Base-by-base conservation (phyloP, 2,329 filamentous ascomycete genomes). In the Fusarium verticillioides region DNA sequence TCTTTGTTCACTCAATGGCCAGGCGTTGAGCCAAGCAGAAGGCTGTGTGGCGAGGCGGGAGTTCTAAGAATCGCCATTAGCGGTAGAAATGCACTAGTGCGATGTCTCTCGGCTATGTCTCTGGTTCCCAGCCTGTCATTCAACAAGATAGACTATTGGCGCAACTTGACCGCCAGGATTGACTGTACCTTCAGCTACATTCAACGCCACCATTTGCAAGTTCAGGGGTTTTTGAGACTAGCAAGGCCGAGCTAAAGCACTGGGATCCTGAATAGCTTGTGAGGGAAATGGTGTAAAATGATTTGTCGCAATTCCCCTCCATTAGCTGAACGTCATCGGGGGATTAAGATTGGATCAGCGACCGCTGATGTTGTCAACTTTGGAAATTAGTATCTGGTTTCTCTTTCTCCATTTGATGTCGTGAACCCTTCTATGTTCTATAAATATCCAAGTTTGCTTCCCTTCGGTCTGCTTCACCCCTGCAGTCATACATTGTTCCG, bases 391-490 rank as follows among this genome's bases (percentile, higher is more conserved):
- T 7, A 19, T 44, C 11, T 1, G 23, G 18, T 4, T 44, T 44
- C 7, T 19, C 18, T 26, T 26, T 3, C 5, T 10, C 3, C 2
- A 36, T 36, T 36, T 1, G 12, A 26, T 3, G 3, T 1, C 7
- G 7, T 6, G 10, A 19, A 13, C 5, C 2, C 7, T 26, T 26
- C 4, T 4, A 9, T 2, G 5, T 13, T 19, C n/a, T 23, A n/a
- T 7, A 15, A 0, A 43, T 43, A 11, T 4, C 6, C n/a, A 18
- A 18, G n/a, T 18, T 43, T 18, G 15, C 9, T 26, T 4, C 2
- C 15, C 4, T 43, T 18, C 9, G 0, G n/a, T 26, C 40, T 43
- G 9, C 15, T 43, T 23, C 15, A 18, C 40, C n/a, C 4, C 42
- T 10, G 0, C 23, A 2, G 2, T 18, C 43, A 44, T 9, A 4